Evolutionary conservation across 108 stramenopile species (phyloP).

Genomic region (Skeletonema costatum): DNA sequence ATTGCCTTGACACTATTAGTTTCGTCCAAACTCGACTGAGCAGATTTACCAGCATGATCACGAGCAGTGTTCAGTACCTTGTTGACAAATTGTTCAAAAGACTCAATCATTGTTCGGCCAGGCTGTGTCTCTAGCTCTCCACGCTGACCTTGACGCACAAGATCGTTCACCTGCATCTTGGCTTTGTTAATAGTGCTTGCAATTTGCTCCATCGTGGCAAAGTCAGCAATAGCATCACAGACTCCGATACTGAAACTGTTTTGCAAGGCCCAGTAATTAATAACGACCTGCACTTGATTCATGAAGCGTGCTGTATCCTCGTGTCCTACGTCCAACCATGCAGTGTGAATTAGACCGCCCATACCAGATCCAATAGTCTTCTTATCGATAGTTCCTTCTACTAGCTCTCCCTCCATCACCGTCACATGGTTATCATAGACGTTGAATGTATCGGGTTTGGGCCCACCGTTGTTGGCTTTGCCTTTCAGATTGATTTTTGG

Average conservation of each 20-base stretch:
- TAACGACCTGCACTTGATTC: conserved; percentile 96
- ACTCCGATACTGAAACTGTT: conserved; percentile 96
- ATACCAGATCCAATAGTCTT: conserved; percentile 94
- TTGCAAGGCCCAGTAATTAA: conserved; percentile 96
- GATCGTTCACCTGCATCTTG: conserved; percentile 91
- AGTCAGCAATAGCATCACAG: conserved; percentile 97
- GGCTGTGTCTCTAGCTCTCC: conserved; percentile 97
- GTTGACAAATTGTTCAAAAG: conserved; percentile 97
- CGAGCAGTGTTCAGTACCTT: conserved; percentile 95
- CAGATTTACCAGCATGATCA: conserved; percentile 95
- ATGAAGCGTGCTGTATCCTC: conserved; percentile 95
- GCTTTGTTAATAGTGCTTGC: conserved; percentile 96
- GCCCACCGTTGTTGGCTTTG: conserved; percentile 77
- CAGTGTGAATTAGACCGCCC: conserved; percentile 96
- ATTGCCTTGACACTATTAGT: conserved; percentile 98
- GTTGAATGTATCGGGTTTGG: conserved; percentile 90
- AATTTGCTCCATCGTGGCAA: conserved; percentile 94
- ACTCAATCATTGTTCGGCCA: conserved; percentile 98
- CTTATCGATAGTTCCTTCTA: conserved; percentile 98
- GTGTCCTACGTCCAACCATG: conserved; percentile 95
- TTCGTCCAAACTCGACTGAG: conserved; percentile 90
- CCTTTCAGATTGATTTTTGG: conserved; percentile 92
- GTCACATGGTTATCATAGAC: conserved; percentile 89
- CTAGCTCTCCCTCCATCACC: conserved; percentile 91
- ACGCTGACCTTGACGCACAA: conserved; percentile 95